Evolutionary conservation across 2,329 filamentous ascomycete genomes (phyloP).

Genomic region (Aspergillus viridinutans): DNA sequence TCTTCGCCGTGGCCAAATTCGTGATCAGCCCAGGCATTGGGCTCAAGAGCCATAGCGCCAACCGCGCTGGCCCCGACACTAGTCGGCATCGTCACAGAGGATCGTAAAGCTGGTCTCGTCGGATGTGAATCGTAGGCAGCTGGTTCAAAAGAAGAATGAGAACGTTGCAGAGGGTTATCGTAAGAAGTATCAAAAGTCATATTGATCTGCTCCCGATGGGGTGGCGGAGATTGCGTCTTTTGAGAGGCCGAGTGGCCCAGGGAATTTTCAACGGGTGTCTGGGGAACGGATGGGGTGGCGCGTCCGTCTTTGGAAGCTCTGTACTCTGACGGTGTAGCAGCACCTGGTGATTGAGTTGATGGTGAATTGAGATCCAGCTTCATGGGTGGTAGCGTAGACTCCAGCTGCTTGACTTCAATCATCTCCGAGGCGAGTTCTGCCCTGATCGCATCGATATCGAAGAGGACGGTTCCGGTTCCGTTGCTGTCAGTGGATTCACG

Average conservation of each 20-base stretch:
- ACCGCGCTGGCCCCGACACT: conserved; percentile 21
- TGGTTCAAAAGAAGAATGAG: conserved; percentile 14
- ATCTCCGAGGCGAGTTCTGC: conserved; percentile 73
- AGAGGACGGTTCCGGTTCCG: conserved; percentile 60
- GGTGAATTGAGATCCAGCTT: conserved; percentile 60
- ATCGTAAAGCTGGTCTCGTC: conserved; percentile 26
- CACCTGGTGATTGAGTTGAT: conserved; percentile 12
- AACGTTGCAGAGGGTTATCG: conserved; percentile 34
- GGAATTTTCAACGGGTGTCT: conserved; percentile 16
- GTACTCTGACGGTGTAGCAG: conserved; percentile 24
- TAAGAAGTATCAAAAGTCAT: conserved; percentile 71
- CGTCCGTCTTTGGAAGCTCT: conserved; percentile 42
- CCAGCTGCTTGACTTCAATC: conserved; percentile 70
- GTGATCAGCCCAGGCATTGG: conserved; percentile 68
- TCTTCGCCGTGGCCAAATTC: conserved; percentile 67
- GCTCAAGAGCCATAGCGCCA: conserved; percentile 34
- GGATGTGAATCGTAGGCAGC: conserved; percentile 8
- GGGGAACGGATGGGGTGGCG: conserved; percentile 25
- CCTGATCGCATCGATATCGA: conserved; percentile 92
- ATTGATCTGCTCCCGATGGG: conserved; percentile 44
- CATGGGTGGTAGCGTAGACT: conserved; percentile 86
- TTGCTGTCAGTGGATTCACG: conserved; percentile 23
- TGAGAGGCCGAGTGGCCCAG: conserved; percentile 9
- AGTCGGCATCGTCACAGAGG: conserved; percentile 29
- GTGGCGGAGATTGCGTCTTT: conserved; percentile 7